Conservation (phyloP, 345 rosid genomes). For the Arabidopsis suecica region DNA sequence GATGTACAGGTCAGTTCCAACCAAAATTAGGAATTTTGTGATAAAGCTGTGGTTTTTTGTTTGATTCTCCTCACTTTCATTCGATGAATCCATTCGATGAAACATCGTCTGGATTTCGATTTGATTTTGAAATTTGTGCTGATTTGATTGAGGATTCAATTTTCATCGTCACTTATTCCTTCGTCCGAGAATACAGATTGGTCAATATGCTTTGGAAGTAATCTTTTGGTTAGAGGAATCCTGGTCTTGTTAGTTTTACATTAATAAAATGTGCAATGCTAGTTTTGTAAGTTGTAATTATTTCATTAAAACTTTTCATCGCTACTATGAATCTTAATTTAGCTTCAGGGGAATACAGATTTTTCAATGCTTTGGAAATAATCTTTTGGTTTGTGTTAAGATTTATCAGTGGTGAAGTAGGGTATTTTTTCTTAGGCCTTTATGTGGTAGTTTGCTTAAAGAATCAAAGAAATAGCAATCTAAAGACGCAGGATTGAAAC, state of each 20-base stretch:
- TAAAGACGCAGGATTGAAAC: background rate
- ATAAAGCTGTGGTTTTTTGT: background rate
- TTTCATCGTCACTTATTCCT: no score
- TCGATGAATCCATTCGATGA: no score
- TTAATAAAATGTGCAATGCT: background rate
- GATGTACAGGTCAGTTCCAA: slow-evolving; percentile 79
- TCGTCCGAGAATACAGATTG: background rate
- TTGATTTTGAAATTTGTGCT: no score
- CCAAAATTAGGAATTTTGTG: background rate
- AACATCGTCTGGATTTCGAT: no score
- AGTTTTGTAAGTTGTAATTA: background rate
- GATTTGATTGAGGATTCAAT: no score
- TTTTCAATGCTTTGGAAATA: background rate
- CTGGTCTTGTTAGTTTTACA: background rate
- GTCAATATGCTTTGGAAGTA: slow-evolving; percentile 6
- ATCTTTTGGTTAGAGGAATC: background rate
- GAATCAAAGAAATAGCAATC: background rate
- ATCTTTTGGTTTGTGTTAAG: background rate
- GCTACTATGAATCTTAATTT: background rate
- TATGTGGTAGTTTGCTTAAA: background rate
- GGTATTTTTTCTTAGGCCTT: background rate
- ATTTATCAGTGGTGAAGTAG: background rate
- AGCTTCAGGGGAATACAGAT: slow-evolving; percentile 5
- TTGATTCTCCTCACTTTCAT: no score
- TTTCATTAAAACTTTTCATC: background rate